Evolutionary conservation across 2,329 filamentous ascomycete species (phyloP), one percentile per base, ranked within the genome.

Genomic region (Cladophialophora chaetospira): DNA sequence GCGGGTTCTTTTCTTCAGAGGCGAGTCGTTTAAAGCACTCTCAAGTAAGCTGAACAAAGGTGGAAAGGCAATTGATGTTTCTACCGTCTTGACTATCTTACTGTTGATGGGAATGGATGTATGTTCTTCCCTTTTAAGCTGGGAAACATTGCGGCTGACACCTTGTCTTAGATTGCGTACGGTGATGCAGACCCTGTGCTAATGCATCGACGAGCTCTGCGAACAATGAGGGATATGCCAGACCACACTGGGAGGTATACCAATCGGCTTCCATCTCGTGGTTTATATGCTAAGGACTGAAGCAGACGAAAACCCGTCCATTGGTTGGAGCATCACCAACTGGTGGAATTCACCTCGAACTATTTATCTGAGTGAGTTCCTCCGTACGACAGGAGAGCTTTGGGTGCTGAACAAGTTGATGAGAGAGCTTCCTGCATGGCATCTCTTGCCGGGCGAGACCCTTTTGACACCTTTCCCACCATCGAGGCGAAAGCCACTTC

Each of bases 101-200:
- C 28, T 54, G 31, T 31, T 54, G 10, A 54, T 54, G 52, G 52
- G 17, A 19, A 17, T 54, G 15, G 52, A 54, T 29, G 52, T 48
- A n/a, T 9, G 52, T 13, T 17, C 15, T 17, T 17, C 19, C 15
- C 10, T 2, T 17, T 10, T 17, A 15, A 23, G 11, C 8, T 46
- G 25, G 13, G 23, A 11, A 10, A 8, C 35, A 15, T 33, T n/a
- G 23, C 21, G n/a, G 26, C 13, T 35, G 15, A 46, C 19, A 13
- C 44, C 38, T 17, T 4, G 8, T 25, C 28, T 23, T 10, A 54
- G 52, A 54, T 54, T 31, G n/a, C 52, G 4, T 54, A 47, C 46
- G 6, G 19, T 17, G 52, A 54, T 28, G 19, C 25, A 19, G 15
- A 40, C 17, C 52, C 52, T 3, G 43, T 54, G 31, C 21, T 54